Conservation (phyloP, 495 filamentous ascomycete genomes). For the Aspergillus nanangensis region DNA sequence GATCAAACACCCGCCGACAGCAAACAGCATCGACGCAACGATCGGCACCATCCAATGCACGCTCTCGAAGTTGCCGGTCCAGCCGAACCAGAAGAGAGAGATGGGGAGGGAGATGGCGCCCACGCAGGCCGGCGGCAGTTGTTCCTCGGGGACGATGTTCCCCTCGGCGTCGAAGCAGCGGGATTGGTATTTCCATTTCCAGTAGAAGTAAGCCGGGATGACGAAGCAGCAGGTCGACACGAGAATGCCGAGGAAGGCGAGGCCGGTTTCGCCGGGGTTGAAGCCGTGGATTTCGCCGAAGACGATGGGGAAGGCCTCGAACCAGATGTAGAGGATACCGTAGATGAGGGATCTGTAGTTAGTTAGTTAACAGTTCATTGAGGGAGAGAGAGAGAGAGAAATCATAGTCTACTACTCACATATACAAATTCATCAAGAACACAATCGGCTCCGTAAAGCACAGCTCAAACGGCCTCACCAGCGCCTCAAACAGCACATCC, state of each 20-base stretch:
- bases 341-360: constrained; percentile 51
- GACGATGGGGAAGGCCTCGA: constrained; percentile 54
- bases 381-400: too few relatives aligned
- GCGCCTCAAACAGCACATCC: constrained; percentile 31
- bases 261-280: constrained; percentile 38
- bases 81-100: constrained; percentile 58
- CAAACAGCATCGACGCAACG: constrained; percentile 48
- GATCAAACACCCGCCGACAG: constrained; percentile 50
- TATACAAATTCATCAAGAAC: constrained; percentile 47
- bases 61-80: constrained; percentile 46
- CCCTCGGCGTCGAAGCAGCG: constrained; percentile 34
- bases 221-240: constrained; percentile 30
- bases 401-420: too few relatives aligned
- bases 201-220: constrained; percentile 43
- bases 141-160: constrained; percentile 35
- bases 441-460: constrained; percentile 47
- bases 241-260: constrained; percentile 49
- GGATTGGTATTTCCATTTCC: constrained; percentile 34
- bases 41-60: constrained; percentile 60
- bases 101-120: constrained; percentile 47
- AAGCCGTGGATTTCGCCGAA: constrained; percentile 47
- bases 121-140: constrained; percentile 43
- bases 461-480: constrained; percentile 40
- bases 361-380: too few relatives aligned
- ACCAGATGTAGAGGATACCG: constrained; percentile 52